A percentile compares a stretch with the other conserved stretches of the same genome.
Evolutionary conservation across 108 stramenopile genomes (phyloP).

Genomic region (Cyclotella kingstonii): DNA sequence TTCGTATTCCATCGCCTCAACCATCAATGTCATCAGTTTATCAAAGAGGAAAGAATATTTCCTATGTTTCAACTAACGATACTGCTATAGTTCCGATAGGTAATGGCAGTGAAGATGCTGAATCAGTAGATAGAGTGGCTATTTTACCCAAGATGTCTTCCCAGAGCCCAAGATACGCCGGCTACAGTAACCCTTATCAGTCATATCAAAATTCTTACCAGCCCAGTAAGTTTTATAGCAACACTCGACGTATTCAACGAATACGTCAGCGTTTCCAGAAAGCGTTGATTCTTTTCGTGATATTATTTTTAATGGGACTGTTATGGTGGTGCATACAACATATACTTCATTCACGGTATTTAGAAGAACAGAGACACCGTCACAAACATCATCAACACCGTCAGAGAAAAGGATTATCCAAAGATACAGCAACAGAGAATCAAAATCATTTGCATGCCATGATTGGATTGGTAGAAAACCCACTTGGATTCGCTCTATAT

Average conservation of each 20-base stretch:
- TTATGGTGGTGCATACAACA: conserved; percentile 3
- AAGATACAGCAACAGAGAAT: not conserved
- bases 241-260: conserved; percentile 19
- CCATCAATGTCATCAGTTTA: conserved; percentile 2
- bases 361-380: conserved; percentile 11
- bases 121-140: not conserved
- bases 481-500: conserved; percentile 32
- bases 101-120: not conserved
- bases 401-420: not conserved
- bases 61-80: not conserved
- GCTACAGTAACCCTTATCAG: conserved; percentile 21
- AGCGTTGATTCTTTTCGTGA: conserved; percentile 3
- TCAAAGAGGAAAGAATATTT: conserved; percentile 6
- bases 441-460: conserved; percentile 46
- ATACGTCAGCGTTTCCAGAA: conserved; percentile 9
- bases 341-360: conserved; percentile 9
- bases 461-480: conserved; percentile 34
- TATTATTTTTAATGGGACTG: not conserved
- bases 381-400: conserved; percentile 19
- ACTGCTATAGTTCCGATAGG: not conserved
- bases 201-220: conserved; percentile 20
- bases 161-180: not conserved
- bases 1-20: conserved; percentile 22
- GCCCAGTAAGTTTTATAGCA: conserved; percentile 30
- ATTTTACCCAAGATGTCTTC: not conserved